Evolutionary conservation across 176 grass and related monocot genomes (phyloP).

Genomic region (Raddia guianensis): DNA sequence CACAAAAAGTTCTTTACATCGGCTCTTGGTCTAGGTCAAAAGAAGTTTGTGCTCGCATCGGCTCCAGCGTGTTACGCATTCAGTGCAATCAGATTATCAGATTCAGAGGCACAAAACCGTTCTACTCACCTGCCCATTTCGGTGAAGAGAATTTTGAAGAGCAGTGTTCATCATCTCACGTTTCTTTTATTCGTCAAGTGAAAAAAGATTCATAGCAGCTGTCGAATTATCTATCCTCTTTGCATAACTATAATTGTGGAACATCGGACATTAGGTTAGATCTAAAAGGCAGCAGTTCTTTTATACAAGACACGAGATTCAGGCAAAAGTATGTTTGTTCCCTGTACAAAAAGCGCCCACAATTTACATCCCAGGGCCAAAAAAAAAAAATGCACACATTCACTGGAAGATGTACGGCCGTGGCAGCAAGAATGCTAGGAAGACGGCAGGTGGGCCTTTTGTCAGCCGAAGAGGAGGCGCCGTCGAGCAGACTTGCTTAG

Average conservation of each 20-base stretch:
- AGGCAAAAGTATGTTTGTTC: slow-evolving; percentile 9
- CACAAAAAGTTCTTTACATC: too few relatives aligned
- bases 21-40: neutral
- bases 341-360: slow-evolving; percentile 44
- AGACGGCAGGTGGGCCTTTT: neutral
- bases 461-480: slow-evolving; percentile 64
- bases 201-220: neutral
- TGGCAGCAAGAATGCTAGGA: neutral
- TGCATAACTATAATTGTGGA: neutral
- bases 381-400: slow-evolving; percentile 21
- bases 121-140: neutral
- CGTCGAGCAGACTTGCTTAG: slow-evolving; percentile 63
- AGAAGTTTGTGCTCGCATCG: neutral
- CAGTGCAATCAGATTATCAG: neutral
- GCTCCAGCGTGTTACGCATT: neutral
- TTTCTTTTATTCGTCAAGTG: neutral
- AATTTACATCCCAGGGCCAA: slow-evolving; percentile 10
- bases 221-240: neutral
- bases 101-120: neutral
- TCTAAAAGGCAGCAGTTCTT: neutral
- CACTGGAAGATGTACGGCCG: slow-evolving; percentile 41
- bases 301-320: neutral
- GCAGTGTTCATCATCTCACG: neutral
- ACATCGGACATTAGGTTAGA: neutral
- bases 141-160: neutral